phyloP scores from a whole-genome alignment of 116 monocot genomes.

The Zostera marina region DNA sequence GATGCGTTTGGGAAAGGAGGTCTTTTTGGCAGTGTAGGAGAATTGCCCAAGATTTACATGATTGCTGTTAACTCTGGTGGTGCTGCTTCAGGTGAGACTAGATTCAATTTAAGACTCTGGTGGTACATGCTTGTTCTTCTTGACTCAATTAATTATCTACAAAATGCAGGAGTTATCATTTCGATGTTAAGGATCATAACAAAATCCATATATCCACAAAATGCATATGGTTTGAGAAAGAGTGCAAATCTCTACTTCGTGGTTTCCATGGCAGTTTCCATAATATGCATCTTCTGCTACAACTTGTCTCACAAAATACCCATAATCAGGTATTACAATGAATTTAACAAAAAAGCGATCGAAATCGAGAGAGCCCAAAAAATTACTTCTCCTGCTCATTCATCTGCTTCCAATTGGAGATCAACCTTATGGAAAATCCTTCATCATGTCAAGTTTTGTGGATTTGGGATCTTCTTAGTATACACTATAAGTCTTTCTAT shows the following conservation, averaged over 20 bases:
- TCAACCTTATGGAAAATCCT: constrained; percentile 13
- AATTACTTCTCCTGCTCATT: not conserved
- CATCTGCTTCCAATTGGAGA: constrained; percentile 8
- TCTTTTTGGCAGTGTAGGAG: constrained; percentile 68
- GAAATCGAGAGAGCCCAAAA: constrained; percentile 4
- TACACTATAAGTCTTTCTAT: constrained; percentile 20
- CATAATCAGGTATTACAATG: constrained; percentile 15
- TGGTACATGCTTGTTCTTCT: too few species aligned
- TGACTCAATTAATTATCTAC: too few species aligned
- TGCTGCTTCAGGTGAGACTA: constrained; percentile 49
- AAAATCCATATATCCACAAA: constrained; percentile 15
- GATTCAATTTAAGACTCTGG: too few species aligned
- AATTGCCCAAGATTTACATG: constrained; percentile 77
- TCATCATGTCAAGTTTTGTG: constrained; percentile 10
- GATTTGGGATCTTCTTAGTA: constrained; percentile 17
- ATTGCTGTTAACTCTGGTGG: constrained; percentile 70
- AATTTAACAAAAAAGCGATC: constrained; percentile 6
- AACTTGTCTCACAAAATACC: constrained; percentile 15
- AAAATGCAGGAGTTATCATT: constrained; percentile 15
- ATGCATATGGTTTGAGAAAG: constrained; percentile 15
- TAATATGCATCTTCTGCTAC: constrained; percentile 16
- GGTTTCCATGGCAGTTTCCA: constrained; percentile 10
- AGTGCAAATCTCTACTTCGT: constrained; percentile 21
- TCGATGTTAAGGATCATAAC: too few species aligned
- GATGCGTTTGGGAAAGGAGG: constrained; percentile 78